phyloP scores from a whole-genome alignment of 352 stramenopile genomes.

The Globisporangium cystogenes region DNA sequence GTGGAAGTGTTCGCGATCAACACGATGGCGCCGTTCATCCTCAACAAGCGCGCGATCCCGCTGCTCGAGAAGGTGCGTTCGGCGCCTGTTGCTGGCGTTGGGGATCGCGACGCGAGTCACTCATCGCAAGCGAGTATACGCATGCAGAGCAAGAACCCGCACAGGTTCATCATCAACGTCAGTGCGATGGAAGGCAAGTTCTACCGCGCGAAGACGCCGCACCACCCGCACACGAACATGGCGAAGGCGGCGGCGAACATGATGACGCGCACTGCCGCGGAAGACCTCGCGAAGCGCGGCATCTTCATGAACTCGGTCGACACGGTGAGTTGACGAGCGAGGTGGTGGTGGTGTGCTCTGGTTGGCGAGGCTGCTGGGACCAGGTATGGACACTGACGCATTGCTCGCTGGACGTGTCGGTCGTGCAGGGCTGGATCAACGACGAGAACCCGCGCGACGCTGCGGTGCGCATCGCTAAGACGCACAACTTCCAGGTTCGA shows the following conservation, averaged over 20 bases:
- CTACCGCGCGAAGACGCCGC: conserved; percentile 91
- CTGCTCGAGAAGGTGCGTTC: conserved; percentile 51
- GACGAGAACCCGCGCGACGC: conserved; percentile 94
- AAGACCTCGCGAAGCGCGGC: conserved; percentile 79
- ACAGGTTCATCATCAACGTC: conserved; percentile 91
- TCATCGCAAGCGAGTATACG: background rate
- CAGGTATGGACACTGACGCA: background rate
- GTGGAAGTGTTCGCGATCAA: conserved; percentile 90
- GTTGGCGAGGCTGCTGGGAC: no score
- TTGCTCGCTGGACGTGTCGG: background rate
- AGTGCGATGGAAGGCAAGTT: conserved; percentile 97
- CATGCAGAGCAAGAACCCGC: conserved; percentile 32
- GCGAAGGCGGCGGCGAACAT: conserved; percentile 96
- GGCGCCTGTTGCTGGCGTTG: no score
- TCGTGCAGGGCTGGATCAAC: conserved; percentile 92
- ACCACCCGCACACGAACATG: conserved; percentile 96
- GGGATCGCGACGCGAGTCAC: no score
- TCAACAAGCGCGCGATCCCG: conserved; percentile 82
- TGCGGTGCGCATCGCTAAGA: conserved; percentile 84
- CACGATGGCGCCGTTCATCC: conserved; percentile 92
- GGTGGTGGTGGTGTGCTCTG: background rate
- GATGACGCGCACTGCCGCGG: conserved; percentile 90
- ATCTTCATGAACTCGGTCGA: conserved; percentile 97
- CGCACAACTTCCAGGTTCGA: conserved; percentile 89
- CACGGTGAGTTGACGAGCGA: conserved; percentile 43